phyloP scores from a whole-genome alignment of 202 grass and related monocot genomes.

The Carex sylvatica region DNA sequence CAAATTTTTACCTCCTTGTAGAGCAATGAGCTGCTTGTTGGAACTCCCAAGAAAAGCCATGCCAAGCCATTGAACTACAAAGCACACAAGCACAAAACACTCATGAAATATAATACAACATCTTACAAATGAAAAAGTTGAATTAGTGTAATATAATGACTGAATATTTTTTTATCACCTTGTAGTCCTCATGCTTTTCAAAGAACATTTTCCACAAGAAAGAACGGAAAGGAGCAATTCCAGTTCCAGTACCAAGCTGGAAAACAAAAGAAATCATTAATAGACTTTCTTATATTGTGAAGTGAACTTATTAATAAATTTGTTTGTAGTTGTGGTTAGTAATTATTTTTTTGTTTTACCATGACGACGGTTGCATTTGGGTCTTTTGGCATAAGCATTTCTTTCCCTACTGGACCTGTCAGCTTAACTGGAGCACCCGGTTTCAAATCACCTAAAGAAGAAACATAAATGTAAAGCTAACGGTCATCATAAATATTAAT shows the following conservation, averaged over 20 bases:
- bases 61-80: slow-evolving; percentile 81
- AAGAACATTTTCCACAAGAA: slow-evolving; percentile 99
- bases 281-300: not conserved
- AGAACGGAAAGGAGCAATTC: slow-evolving; percentile 77
- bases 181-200: slow-evolving; percentile 79
- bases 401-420: slow-evolving; percentile 91
- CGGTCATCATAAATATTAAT: not conserved
- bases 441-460: slow-evolving; percentile 67
- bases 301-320: slow-evolving; percentile 6
- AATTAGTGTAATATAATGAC: not conserved
- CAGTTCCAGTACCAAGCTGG: slow-evolving; percentile 91
- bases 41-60: slow-evolving; percentile 94
- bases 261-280: not conserved
- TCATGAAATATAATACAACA: not conserved
- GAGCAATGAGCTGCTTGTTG: slow-evolving; percentile 70
- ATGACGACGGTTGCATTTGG: slow-evolving; percentile 86
- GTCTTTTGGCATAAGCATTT: slow-evolving; percentile 99
- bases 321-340: not conserved
- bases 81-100: not conserved
- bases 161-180: slow-evolving; percentile 37
- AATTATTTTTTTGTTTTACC: slow-evolving; percentile 29
- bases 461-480: not conserved
- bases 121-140: slow-evolving; percentile 3
- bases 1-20: slow-evolving; percentile 64
- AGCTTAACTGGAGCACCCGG: slow-evolving; percentile 72